These are phyloP conservation scores for Centrapalus pauciflorus DNA, from an alignment of 129 eudicot genomes.

Conservation along the genomic window DNA sequence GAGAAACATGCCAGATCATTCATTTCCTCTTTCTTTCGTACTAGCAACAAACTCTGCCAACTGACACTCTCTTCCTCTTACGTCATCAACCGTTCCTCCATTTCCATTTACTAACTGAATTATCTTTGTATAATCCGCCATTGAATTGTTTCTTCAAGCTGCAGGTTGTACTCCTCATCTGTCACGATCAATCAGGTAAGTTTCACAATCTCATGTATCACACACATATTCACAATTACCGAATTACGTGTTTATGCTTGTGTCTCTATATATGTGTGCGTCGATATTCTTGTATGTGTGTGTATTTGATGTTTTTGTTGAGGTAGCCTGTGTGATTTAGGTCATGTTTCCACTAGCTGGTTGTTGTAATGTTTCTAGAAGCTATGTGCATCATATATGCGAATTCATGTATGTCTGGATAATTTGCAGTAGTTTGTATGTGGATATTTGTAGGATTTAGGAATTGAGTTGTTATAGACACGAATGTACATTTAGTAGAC, in stretches of 20 bases:
- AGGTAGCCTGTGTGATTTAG: constrained; percentile 13
- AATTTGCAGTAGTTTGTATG: background rate
- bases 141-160: constrained; percentile 22
- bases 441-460: constrained; percentile 1
- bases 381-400: background rate
- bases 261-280: background rate
- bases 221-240: background rate
- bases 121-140: constrained; percentile 23
- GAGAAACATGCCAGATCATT: constrained; percentile 2
- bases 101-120: constrained; percentile 17
- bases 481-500: background rate
- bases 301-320: background rate
- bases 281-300: background rate
- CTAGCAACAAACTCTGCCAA: constrained; percentile 22
- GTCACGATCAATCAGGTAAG: constrained; percentile 23
- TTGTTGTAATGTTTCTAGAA: background rate
- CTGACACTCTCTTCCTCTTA: constrained; percentile 22
- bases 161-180: constrained; percentile 4
- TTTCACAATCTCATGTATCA: background rate
- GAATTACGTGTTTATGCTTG: background rate
- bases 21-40: background rate
- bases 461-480: background rate
- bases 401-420: background rate
- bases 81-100: constrained; percentile 27
- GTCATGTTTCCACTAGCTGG: background rate